Conservation (phyloP, 305 asterid genomes). For the Fraxinus floribunda region DNA sequence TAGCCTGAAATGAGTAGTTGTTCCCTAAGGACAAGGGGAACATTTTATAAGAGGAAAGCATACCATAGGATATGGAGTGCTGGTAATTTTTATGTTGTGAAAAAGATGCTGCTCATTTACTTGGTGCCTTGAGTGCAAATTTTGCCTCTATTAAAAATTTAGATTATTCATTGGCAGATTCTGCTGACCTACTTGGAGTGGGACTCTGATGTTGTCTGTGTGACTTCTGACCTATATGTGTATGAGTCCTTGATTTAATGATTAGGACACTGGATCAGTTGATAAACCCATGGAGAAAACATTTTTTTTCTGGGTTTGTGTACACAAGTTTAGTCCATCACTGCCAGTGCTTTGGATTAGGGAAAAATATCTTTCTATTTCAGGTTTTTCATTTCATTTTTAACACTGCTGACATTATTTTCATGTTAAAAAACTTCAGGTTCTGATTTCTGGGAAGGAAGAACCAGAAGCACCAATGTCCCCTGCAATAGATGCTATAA, state of each 20-base stretch:
- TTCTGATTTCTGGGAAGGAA: slow-evolving; percentile 84
- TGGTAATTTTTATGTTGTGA: neutral
- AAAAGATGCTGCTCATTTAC: neutral
- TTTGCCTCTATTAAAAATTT: neutral
- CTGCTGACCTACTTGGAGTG: neutral
- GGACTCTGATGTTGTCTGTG: neutral
- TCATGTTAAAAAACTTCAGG: slow-evolving; percentile 43
- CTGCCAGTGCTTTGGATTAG: neutral
- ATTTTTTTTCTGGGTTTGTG: neutral
- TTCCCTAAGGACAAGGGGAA: neutral
- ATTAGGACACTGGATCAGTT: neutral
- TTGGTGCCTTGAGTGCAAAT: neutral
- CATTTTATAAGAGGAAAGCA: neutral
- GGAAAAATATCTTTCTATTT: neutral
- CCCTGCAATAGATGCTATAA: neutral
- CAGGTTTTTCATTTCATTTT: slow-evolving; percentile 13
- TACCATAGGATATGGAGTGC: neutral
- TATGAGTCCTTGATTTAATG: neutral
- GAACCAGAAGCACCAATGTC: slow-evolving; percentile 53
- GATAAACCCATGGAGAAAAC: neutral
- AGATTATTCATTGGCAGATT: neutral
- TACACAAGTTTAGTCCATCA: neutral
- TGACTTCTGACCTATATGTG: neutral
- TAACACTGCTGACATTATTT: slow-evolving; percentile 16
- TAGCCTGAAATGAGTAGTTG: neutral